Conservation (phyloP, 129 eudicot genomes). For the Flaveria ramosissima region DNA sequence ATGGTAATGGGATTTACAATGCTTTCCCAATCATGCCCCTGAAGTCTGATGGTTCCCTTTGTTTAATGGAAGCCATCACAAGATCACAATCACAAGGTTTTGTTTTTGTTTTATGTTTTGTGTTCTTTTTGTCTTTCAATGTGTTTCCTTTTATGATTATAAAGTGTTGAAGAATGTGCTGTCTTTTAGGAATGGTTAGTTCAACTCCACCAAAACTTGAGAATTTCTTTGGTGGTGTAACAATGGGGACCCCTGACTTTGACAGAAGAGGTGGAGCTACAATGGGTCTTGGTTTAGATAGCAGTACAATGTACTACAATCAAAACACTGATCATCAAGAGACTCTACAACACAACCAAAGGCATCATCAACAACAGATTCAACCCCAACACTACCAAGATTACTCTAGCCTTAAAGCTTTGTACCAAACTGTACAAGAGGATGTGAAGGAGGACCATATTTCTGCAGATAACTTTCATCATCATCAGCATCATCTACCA, state of each 20-base stretch:
- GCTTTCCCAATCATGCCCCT: slow-evolving; percentile 69
- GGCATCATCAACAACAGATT: slow-evolving; percentile 49
- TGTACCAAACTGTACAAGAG: slow-evolving; percentile 46
- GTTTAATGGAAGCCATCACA: slow-evolving; percentile 76
- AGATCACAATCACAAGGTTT: slow-evolving; percentile 73
- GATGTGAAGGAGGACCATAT: slow-evolving; percentile 36
- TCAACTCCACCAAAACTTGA: slow-evolving; percentile 82
- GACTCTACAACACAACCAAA: slow-evolving; percentile 38
- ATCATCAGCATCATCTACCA: slow-evolving; percentile 35
- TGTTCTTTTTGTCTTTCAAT: not conserved
- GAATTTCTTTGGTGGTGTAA: slow-evolving; percentile 85
- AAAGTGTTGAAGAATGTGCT: slow-evolving; percentile 21
- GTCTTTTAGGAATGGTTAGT: slow-evolving; percentile 51
- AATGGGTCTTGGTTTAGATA: slow-evolving; percentile 22
- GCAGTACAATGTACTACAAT: slow-evolving; percentile 51
- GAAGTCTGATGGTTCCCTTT: slow-evolving; percentile 76
- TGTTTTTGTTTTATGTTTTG: not conserved
- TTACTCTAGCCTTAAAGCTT: slow-evolving; percentile 42
- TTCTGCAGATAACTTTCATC: slow-evolving; percentile 25
- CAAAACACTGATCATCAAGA: slow-evolving; percentile 44
- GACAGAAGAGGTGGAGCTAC: slow-evolving; percentile 23
- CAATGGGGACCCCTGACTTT: slow-evolving; percentile 75
- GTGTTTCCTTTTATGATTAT: slow-evolving; percentile 27
- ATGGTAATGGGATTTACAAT: slow-evolving; percentile 47
- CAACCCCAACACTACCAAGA: slow-evolving; percentile 55